Percentiles rank a stretch among this genome's conserved stretches.
phyloP scores from a whole-genome alignment of 1,284 basidiomycete species.

The Agroathelia rolfsii region DNA sequence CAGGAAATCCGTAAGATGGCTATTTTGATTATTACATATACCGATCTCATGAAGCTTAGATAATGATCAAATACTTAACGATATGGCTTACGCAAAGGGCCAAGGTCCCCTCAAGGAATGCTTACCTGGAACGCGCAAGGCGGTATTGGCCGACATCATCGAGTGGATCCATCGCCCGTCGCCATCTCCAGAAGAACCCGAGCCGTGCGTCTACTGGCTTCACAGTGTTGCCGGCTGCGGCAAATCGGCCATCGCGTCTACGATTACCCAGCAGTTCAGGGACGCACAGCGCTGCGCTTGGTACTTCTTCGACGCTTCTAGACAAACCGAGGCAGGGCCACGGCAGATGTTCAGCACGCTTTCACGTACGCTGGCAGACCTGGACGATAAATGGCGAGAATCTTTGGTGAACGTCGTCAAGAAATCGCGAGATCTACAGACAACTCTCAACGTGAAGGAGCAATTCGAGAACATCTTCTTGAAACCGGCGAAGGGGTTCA shows the following conservation, averaged over 20 bases:
- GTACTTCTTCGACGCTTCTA: no score
- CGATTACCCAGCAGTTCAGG: slow-evolving; percentile 10
- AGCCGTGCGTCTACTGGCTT: slow-evolving; percentile 21
- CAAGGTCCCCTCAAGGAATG: no score
- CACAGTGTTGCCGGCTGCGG: slow-evolving; percentile 20
- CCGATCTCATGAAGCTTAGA: no score
- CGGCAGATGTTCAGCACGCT: slow-evolving; percentile 14
- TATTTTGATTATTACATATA: no score
- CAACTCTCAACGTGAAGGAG: slow-evolving; percentile 8
- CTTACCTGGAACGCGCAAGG: slow-evolving; percentile 18
- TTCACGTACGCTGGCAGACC: slow-evolving; percentile 16
- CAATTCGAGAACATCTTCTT: slow-evolving; percentile 18
- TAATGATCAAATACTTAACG: no score
- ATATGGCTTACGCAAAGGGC: no score
- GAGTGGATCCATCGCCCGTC: slow-evolving; percentile 17
- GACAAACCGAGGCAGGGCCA: no score
- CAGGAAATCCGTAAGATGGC: no score
- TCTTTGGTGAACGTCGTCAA: slow-evolving; percentile 10
- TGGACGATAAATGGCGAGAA: slow-evolving; percentile 10
- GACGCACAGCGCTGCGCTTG: no score
- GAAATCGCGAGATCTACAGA: no score
- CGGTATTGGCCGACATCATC: slow-evolving; percentile 14
- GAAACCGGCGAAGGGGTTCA: slow-evolving; percentile 11
- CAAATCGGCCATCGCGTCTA: slow-evolving; percentile 17
- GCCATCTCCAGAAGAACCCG: slow-evolving; percentile 11